Conservation (phyloP, 208 protist species). For the Eutreptiella sp. region DNA sequence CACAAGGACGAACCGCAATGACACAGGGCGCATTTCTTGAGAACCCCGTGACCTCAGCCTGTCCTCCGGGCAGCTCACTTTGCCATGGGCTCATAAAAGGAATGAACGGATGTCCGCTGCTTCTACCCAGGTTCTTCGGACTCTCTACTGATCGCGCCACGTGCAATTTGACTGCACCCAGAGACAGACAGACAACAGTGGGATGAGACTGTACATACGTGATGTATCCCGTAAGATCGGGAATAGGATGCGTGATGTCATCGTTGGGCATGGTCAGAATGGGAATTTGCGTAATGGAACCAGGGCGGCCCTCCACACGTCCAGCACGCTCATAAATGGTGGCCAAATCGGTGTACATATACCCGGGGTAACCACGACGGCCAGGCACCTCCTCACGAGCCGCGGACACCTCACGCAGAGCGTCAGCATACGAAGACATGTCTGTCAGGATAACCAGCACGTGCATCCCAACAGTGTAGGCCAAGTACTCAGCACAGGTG, state of each 20-base stretch:
- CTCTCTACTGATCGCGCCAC: too few relatives aligned
- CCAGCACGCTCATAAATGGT: slow-evolving; percentile 99
- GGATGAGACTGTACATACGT: too few relatives aligned
- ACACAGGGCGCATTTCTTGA: too few relatives aligned
- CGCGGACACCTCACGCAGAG: slow-evolving; percentile 99
- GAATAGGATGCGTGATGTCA: slow-evolving; percentile 99
- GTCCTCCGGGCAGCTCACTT: too few relatives aligned
- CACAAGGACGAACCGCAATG: too few relatives aligned
- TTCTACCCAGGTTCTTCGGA: too few relatives aligned
- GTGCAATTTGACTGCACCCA: too few relatives aligned
- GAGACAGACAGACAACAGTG: too few relatives aligned
- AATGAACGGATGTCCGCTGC: too few relatives aligned
- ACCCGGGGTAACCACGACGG: slow-evolving; percentile 99
- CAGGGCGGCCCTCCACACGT: slow-evolving; percentile 93
- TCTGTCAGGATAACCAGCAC: slow-evolving; percentile 99
- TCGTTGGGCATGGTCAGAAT: slow-evolving; percentile 99
- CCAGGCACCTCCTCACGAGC: slow-evolving; percentile 99
- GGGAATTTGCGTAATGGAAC: slow-evolving; percentile 99
- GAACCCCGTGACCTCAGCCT: too few relatives aligned
- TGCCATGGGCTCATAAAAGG: too few relatives aligned
- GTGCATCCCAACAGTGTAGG: slow-evolving; percentile 99
- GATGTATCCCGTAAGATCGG: slow-evolving; percentile 99
- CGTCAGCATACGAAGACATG: slow-evolving; percentile 99
- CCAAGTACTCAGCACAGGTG: slow-evolving; percentile 99
- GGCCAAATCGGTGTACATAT: slow-evolving; percentile 99